These are phyloP conservation scores for Elsinoe necatrix DNA, from an alignment of 2,329 filamentous ascomycete genomes.

Conservation along the genomic window DNA sequence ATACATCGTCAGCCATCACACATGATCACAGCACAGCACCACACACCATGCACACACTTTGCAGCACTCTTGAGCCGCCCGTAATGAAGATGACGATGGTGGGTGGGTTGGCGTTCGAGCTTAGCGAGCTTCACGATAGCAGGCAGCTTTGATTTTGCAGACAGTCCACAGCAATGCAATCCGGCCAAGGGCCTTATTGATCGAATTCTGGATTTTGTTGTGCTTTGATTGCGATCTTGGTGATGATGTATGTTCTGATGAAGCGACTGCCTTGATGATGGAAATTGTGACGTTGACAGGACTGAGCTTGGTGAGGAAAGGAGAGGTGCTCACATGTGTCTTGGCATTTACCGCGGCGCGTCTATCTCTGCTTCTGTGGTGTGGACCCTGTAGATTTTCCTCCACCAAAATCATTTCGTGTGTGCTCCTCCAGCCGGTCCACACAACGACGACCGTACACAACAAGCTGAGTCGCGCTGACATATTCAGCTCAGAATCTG, in stretches of 20 bases:
- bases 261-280: background rate
- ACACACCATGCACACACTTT: slow-evolving; percentile 1
- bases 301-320: background rate
- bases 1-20: slow-evolving; percentile 12
- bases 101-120: slow-evolving; percentile 8
- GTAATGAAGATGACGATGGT: slow-evolving; percentile 15
- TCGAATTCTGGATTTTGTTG: background rate
- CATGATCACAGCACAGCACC: slow-evolving; percentile 5
- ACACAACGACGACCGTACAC: background rate
- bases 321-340: background rate
- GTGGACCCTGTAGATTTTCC: slow-evolving; percentile 10
- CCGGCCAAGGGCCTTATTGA: slow-evolving; percentile 13
- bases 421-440: slow-evolving; percentile 8
- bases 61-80: slow-evolving; percentile 12
- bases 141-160: slow-evolving; percentile 14
- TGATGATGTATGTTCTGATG: background rate
- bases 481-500: background rate
- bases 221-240: background rate
- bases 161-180: slow-evolving; percentile 12
- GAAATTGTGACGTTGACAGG: background rate
- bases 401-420: slow-evolving; percentile 14
- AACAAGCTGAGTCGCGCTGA: background rate
- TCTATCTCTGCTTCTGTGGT: background rate
- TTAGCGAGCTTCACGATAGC: slow-evolving; percentile 15
- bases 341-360: slow-evolving; percentile 7